Conservation (phyloP, 768 basidiomycete genomes). For the Suillus spraguei region DNA sequence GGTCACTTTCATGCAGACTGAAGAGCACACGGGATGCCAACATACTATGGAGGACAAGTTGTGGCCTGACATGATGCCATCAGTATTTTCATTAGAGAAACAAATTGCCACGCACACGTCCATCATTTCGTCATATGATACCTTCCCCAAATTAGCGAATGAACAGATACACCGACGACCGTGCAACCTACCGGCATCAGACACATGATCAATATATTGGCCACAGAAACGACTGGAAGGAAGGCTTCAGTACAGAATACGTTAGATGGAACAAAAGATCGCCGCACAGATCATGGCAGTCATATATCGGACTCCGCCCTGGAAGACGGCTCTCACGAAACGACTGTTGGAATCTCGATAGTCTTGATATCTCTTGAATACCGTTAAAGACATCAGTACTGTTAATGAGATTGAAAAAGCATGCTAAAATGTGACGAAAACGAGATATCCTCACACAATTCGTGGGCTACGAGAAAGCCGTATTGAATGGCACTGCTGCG, state of each 20-base stretch:
- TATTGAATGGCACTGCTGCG: neutral
- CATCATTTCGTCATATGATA: neutral
- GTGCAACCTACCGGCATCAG: neutral
- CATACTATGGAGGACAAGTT: slow-evolving; percentile 1
- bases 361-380: slow-evolving; percentile 3
- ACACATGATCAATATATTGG: neutral
- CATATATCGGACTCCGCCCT: slow-evolving; percentile 1
- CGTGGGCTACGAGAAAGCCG: neutral
- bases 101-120: neutral
- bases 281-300: slow-evolving; percentile 1
- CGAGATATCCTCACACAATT: neutral
- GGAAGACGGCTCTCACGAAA: neutral
- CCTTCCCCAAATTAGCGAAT: neutral
- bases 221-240: neutral
- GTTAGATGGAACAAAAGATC: neutral
- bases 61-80: neutral
- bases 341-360: neutral
- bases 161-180: neutral
- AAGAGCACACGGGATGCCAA: slow-evolving; percentile 5
- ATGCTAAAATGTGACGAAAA: too few species aligned
- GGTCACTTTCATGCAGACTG: neutral
- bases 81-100: neutral
- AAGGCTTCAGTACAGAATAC: neutral
- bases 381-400: slow-evolving; percentile 1
- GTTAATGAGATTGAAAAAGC: neutral